These are phyloP conservation scores for Tuber magnatum DNA, from an alignment of 495 filamentous ascomycete species.

Conservation along the genomic window DNA sequence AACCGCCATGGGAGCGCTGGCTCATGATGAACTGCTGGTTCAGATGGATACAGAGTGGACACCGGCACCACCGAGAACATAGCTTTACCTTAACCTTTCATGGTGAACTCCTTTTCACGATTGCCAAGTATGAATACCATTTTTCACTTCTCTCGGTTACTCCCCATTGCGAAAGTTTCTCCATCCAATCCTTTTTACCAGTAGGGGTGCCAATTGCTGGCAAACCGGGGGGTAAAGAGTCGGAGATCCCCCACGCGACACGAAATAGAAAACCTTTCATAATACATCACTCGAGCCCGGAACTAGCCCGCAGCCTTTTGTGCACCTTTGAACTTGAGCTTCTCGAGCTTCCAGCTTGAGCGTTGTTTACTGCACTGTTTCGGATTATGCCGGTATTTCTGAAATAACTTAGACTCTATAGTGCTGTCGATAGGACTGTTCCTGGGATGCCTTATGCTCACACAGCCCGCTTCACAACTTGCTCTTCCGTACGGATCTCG, in stretches of 20 bases:
- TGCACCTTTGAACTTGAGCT: neutral
- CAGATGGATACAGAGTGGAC: neutral
- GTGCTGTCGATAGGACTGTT: neutral
- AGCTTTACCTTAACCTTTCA: neutral
- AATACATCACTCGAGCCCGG: neutral
- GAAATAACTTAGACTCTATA: neutral
- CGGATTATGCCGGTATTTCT: neutral
- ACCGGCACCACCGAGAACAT: neutral
- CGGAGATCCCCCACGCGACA: neutral
- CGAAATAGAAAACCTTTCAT: neutral
- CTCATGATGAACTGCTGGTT: neutral
- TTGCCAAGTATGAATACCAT: neutral
- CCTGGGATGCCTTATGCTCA: neutral
- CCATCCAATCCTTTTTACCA: neutral
- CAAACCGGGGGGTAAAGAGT: neutral
- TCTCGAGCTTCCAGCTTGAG: neutral
- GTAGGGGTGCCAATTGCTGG: neutral
- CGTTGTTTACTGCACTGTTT: neutral
- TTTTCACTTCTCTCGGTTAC: neutral
- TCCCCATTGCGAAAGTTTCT: neutral
- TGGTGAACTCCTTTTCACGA: neutral
- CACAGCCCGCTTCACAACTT: neutral
- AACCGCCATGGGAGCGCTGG: neutral
- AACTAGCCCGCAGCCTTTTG: neutral
- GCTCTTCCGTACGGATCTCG: neutral